Evolutionary conservation across 129 eudicot genomes (phyloP).

Genomic region (Calendula officinalis): DNA sequence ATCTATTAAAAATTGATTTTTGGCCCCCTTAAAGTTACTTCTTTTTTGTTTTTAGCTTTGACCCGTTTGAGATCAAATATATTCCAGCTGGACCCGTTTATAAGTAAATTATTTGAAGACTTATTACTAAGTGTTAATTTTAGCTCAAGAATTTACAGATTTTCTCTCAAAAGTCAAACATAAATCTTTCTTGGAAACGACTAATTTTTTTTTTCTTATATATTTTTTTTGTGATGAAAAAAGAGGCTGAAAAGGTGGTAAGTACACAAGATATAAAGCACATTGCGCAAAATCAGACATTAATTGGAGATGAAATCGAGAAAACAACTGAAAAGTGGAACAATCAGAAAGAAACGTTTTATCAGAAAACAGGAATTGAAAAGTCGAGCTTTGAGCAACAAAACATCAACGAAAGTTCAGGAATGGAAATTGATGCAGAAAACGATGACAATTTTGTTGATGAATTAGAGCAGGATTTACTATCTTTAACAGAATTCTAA

Average conservation of each 20-base stretch:
- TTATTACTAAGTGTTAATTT: no score
- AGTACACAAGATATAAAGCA: conserved; percentile 62
- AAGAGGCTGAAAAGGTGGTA: conserved; percentile 60
- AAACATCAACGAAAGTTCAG: conserved; percentile 15
- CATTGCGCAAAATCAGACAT: conserved; percentile 48
- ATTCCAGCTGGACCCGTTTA: no score
- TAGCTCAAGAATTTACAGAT: no score
- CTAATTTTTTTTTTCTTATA: neutral
- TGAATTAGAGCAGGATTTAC: conserved; percentile 42
- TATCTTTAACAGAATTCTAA: conserved; percentile 12
- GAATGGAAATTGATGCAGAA: conserved; percentile 19
- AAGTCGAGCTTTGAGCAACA: conserved; percentile 3
- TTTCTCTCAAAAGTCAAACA: no score
- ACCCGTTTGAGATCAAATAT: no score
- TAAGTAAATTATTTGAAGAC: no score
- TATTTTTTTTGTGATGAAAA: conserved; percentile 9
- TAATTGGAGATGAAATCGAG: conserved; percentile 68
- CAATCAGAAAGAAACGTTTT: conserved; percentile 44
- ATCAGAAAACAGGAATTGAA: conserved; percentile 45
- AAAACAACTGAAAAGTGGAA: conserved; percentile 59
- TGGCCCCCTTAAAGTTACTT: no score
- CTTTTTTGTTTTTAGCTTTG: no score
- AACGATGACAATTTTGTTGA: conserved; percentile 34
- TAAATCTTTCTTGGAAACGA: no score
- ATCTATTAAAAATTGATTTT: no score